Evolutionary conservation across 2,329 filamentous ascomycete species (phyloP), one percentile per base, ranked within the genome.

Genomic region (Penicillium palitans): DNA sequence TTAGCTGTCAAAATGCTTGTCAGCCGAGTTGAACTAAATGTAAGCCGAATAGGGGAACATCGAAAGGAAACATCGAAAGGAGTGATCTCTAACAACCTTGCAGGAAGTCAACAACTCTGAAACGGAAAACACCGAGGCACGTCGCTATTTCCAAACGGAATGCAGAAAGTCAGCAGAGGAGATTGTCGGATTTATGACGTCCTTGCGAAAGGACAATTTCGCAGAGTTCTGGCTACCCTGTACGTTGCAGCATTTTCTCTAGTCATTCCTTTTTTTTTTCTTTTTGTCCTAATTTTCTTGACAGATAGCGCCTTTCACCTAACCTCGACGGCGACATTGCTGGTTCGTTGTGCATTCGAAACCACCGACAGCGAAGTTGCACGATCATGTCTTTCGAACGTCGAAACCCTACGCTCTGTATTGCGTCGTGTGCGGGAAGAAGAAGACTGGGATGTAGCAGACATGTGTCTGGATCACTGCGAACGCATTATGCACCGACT

Each of bases 401-500:
- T 83, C 2, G 76, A 82, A 57, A 76, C 74, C 3, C 74, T 83
- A 42, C 78, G 81, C 39, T 73, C 75, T 8, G 77, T 80, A 33
- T 76, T 83, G 8, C 78, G 79, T 41, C 72, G 75, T 47, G 79
- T 80, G 24, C 73, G 76, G 15, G 78, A 79, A 31, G 78, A 81
- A 51, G 79, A 81, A 63, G 78, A 81, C 50, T 84, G 82, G 82
- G 82, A 84, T 61, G 76, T 84, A 9, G 81, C 81, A 8, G 79
- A 81, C 49, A 83, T 83, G 69, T 83, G 80, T 45, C 69, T 84
- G 4, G 80, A 84, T 41, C 76, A 79, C 65, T 79, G 78, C 66
- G 78, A 80, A 57, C 71, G 72, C 29, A 76, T 80, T 52, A 70
- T 79, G 62, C 76, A 72, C 68, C 70, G 75, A 42, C 74, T 76